Base-by-base conservation (phyloP, 805 yeast species). In the Kodamaea hsintzibuensis region DNA sequence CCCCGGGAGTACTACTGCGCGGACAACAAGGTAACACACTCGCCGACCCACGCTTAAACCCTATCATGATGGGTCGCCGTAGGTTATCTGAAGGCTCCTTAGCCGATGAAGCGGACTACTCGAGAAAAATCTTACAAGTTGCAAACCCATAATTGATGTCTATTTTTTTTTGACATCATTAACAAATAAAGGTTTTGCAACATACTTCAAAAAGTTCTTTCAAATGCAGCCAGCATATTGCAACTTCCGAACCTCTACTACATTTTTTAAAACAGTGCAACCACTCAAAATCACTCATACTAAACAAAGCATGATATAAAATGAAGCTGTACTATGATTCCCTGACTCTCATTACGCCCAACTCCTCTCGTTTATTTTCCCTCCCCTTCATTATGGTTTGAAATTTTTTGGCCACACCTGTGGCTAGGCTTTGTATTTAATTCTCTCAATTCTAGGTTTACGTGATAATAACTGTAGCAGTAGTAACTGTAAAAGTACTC, bases 61-160 rank as follows among this genome's bases (percentile, higher is more conserved):
- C 91, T 0, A 80, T 83, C 44, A 84, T 88, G 87, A 74, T 88
- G 68, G 96, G 96, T 39, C 83, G 92, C 65, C 83, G 96, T 64
- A 77, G 97, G 59, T 78, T 89, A 57, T 84, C 91, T 62, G 93
- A 89, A 62, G 97, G 97, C 3, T 85, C 93, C 2, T 75, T 92
- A 51, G 92, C 96, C 9, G 96, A 91, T 67, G 96, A 88, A 57
- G 83, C 89, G 3, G 95, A 89, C 67, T 89, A 86, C 70, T 80
- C 89, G 49, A 78, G 91, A 65, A 90, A 90, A 72, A 84, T 89
- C 16, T 76, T 92, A 47, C 86, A 91, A 55, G 96, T 92, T 10
- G 92, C 96, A 35, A 92, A 92, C 64, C 97, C 97, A 12, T 47
- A 43, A 46, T 40, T 38, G 42, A 38, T 38, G 42, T 22, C 25